Base-by-base conservation (phyloP, 306 rosid species). In the Cucumis hystrix region DNA sequence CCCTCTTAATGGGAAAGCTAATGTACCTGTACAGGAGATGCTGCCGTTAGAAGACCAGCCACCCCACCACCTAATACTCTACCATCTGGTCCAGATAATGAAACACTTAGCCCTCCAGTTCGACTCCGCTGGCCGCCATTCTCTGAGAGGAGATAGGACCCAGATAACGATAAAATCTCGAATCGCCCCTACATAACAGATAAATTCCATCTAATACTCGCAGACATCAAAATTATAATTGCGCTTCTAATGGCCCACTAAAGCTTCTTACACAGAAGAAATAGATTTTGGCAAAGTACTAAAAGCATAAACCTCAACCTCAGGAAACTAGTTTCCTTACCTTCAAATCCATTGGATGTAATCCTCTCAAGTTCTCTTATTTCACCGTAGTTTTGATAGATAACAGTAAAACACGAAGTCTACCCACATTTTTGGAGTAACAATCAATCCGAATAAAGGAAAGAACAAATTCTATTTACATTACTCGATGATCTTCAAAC, bases 11-110 rank as follows among this genome's bases (percentile, higher is more conserved):
- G 2, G 52, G 17, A 18, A 66, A 66, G 52, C 45, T 49, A 52
- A 51, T 28, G 10, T 58, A 91, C 96, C 96, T 91, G 97, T 85
- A 93, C 84, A 41, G 95, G 92, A 35, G 93, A 64, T 49, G 97
- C 96, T 72, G 98, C 97, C 3, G 83, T 78, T 37, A 89, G 57
- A 70, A 84, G 84, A 23, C 93, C 93, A 9, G 86, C 96, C 54
- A 91, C 91, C 9, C 84, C 81, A 28, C 98, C 97, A 14, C 98
- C 93, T 78, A 91, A 80, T 45, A 84, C 87, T 23, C 87, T 86
- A 51, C 96, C 93, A 81, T 93, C 91, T 70, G 91, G 88, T 39
- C 91, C 90, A 8, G 91, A 88, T 71, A 91, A 83, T 35, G 89
- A 77, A 76, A 91, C 90, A 11, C 86, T 91, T 78, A 93, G 61